Percentiles rank a stretch among this genome's conserved stretches.
phyloP scores from a whole-genome alignment of 305 asterid genomes.

The Fraxinus baroniana region DNA sequence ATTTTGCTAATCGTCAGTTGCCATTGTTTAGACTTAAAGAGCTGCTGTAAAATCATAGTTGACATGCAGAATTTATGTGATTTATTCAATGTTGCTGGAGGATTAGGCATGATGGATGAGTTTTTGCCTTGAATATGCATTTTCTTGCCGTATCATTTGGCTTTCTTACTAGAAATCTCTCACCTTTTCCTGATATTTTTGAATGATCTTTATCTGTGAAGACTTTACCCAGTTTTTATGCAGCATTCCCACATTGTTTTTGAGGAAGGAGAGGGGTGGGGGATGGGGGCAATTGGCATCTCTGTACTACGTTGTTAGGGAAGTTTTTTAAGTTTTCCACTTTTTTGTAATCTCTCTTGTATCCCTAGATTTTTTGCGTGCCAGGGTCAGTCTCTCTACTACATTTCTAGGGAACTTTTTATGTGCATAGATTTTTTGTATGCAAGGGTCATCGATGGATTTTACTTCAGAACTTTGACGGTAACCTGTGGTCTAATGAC shows the following conservation, averaged over 20 bases:
- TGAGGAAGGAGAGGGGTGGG: neutral
- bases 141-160: neutral
- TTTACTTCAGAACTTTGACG: neutral
- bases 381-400: neutral
- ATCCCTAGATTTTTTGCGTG: neutral
- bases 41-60: neutral
- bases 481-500: slow-evolving; percentile 4
- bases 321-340: neutral
- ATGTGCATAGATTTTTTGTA: neutral
- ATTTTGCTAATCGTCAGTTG: neutral
- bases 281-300: neutral
- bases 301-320: neutral
- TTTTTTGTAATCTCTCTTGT: neutral
- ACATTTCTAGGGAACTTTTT: neutral
- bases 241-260: neutral
- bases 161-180: slow-evolving; percentile 8
- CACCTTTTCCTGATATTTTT: neutral
- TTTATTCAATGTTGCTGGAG: slow-evolving; percentile 5
- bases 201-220: neutral
- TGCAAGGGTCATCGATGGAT: neutral
- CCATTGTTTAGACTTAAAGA: neutral
- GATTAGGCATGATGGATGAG: neutral
- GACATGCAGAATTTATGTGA: neutral
- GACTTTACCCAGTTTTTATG: neutral
- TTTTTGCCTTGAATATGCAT: slow-evolving; percentile 8